A percentile compares a stretch with the other conserved stretches of the same genome.
phyloP scores from a whole-genome alignment of 805 yeast species.

The Zygosaccharomyces rouxii region DNA sequence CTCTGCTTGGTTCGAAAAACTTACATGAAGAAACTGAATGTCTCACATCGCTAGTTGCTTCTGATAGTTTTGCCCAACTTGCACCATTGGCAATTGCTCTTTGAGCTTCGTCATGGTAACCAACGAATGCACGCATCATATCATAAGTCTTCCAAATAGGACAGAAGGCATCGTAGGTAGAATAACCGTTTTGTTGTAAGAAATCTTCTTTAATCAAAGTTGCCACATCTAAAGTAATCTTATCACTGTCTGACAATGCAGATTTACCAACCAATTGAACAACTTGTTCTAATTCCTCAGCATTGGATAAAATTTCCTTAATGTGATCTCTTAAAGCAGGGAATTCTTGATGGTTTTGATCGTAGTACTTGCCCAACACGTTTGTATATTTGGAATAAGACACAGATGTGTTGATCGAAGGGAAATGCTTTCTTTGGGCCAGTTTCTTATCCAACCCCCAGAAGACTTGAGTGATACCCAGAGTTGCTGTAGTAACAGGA shows the following conservation, averaged over 20 bases:
- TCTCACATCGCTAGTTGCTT: slow-evolving; percentile 84
- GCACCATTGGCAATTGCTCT: slow-evolving; percentile 93
- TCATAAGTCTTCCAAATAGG: slow-evolving; percentile 98
- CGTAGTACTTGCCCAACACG: slow-evolving; percentile 82
- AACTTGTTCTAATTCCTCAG: slow-evolving; percentile 98
- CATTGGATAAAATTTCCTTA: slow-evolving; percentile 90
- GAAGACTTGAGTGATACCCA: slow-evolving; percentile 99
- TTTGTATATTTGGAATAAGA: slow-evolving; percentile 96
- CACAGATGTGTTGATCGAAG: slow-evolving; percentile 92
- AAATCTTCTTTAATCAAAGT: slow-evolving; percentile 92
- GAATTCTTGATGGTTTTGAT: slow-evolving; percentile 82
- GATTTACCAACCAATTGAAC: slow-evolving; percentile 99
- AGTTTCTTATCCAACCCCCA: slow-evolving; percentile 99
- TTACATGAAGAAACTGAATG: slow-evolving; percentile 92
- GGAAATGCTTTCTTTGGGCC: slow-evolving; percentile 99
- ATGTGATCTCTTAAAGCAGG: slow-evolving; percentile 85
- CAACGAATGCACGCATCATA: slow-evolving; percentile 93
- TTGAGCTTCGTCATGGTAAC: slow-evolving; percentile 95
- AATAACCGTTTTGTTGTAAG: slow-evolving; percentile 98
- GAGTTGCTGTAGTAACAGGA: slow-evolving; percentile 97
- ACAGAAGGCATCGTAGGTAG: slow-evolving; percentile 97
- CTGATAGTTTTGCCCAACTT: slow-evolving; percentile 87
- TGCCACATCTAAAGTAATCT: slow-evolving; percentile 92
- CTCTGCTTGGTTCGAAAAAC: slow-evolving; percentile 92
- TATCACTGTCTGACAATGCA: slow-evolving; percentile 93